These are phyloP conservation scores for Brassica hybrid DNA, from an alignment of 441 rosid species.

Conservation along the genomic window DNA sequence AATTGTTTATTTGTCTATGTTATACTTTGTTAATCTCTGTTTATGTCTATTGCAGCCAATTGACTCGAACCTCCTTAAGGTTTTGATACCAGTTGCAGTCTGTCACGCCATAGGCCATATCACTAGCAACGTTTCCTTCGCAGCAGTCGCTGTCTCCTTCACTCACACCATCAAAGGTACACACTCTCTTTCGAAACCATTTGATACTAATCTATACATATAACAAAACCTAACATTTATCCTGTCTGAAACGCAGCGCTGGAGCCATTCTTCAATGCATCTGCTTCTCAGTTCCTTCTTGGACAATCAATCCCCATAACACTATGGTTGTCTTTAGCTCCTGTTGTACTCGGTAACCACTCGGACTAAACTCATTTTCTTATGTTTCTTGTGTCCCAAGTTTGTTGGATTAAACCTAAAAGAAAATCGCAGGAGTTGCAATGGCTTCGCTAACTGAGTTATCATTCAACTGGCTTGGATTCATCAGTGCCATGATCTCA, in stretches of 20 bases:
- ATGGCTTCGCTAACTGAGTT: constrained; percentile 94
- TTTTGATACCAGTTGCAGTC: too few relatives aligned
- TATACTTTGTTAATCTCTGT: too few relatives aligned
- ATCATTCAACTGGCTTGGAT: constrained; percentile 92
- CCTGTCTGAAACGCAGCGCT: constrained; percentile 56
- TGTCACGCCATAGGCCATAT: too few relatives aligned
- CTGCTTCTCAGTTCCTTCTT: constrained; percentile 87
- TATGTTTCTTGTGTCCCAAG: constrained; percentile 14
- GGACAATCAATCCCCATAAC: constrained; percentile 83
- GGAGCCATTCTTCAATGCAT: constrained; percentile 98
- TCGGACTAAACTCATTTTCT: neutral
- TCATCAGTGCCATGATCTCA: constrained; percentile 96
- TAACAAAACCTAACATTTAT: too few relatives aligned
- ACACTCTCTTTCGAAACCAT: neutral
- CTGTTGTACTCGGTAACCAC: constrained; percentile 78
- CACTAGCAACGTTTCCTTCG: too few relatives aligned
- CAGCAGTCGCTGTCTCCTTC: constrained; percentile 52
- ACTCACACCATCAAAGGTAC: constrained; percentile 94
- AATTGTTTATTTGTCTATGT: too few relatives aligned
- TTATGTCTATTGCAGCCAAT: too few relatives aligned
- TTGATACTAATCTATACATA: too few relatives aligned
- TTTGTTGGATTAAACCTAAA: neutral
- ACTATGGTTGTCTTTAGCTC: constrained; percentile 88
- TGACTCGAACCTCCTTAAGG: too few relatives aligned
- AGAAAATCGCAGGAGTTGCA: constrained; percentile 63